These are phyloP conservation scores for Termitomyces sp. DNA, from an alignment of 768 basidiomycete genomes.

Conservation along the genomic window DNA sequence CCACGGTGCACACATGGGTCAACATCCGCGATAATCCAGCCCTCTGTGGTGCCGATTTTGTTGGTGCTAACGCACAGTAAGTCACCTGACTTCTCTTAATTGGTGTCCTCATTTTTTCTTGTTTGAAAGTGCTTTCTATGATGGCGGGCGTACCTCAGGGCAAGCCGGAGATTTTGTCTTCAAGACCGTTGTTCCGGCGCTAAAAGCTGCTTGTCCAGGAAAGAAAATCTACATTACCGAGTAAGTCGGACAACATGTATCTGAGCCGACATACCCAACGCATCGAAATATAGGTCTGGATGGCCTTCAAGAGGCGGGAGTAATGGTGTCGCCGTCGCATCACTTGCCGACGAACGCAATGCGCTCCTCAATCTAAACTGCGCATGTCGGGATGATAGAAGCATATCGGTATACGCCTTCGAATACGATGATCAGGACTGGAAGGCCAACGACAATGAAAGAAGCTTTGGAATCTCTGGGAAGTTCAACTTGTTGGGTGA, in stretches of 20 bases:
- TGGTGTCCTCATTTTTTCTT: neutral
- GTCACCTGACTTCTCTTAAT: neutral
- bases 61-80: conserved; percentile 39
- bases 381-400: conserved; percentile 27
- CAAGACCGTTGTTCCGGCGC: conserved; percentile 34
- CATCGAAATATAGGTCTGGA: conserved; percentile 25
- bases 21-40: conserved; percentile 27
- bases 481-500: conserved; percentile 27
- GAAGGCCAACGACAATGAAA: conserved; percentile 35
- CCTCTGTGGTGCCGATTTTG: conserved; percentile 34
- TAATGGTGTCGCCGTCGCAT: conserved; percentile 28
- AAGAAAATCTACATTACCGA: conserved; percentile 35
- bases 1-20: conserved; percentile 38
- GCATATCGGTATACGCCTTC: conserved; percentile 33
- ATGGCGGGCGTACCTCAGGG: conserved; percentile 26
- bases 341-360: conserved; percentile 27
- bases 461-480: conserved; percentile 36
- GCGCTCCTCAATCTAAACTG: conserved; percentile 36
- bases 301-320: conserved; percentile 37
- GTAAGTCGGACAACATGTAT: conserved; percentile 17
- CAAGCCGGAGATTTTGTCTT: conserved; percentile 37
- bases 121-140: conserved; percentile 31
- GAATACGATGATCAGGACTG: conserved; percentile 37
- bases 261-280: neutral
- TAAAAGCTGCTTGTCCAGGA: conserved; percentile 33